Percentiles rank a stretch among this genome's conserved stretches.
phyloP scores from a whole-genome alignment of 768 basidiomycete species.

The Daedaleopsis sinensis region DNA sequence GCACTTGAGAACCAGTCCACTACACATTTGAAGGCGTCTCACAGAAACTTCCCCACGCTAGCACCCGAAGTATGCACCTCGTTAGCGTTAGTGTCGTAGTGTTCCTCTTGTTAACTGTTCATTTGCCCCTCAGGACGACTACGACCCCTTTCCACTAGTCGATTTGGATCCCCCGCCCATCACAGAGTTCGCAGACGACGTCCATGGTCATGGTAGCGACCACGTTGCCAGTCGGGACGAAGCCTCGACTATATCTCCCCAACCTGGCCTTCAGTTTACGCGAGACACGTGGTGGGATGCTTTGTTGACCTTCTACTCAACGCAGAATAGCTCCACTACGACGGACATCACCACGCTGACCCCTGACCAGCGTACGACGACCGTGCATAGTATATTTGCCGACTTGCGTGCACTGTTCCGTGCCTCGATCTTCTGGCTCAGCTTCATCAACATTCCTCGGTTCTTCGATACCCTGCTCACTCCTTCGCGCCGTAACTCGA shows the following conservation, averaged over 20 bases:
- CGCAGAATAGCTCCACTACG: slow-evolving; percentile 1
- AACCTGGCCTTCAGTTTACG: slow-evolving; percentile 65
- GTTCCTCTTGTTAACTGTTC: not conserved
- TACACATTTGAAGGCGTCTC: slow-evolving; percentile 27
- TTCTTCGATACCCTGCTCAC: slow-evolving; percentile 65
- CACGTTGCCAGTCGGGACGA: not conserved
- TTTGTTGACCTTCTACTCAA: slow-evolving; percentile 54
- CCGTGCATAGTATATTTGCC: slow-evolving; percentile 45
- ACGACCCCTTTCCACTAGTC: slow-evolving; percentile 14
- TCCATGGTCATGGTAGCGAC: too few relatives aligned
- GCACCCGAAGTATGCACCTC: slow-evolving; percentile 40
- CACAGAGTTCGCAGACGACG: not conserved
- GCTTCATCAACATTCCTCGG: slow-evolving; percentile 69
- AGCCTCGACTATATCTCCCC: slow-evolving; percentile 27
- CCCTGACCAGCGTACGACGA: slow-evolving; percentile 44
- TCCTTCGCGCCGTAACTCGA: slow-evolving; percentile 47
- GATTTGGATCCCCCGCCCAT: slow-evolving; percentile 1
- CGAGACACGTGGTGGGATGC: slow-evolving; percentile 85
- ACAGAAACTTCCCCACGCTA: slow-evolving; percentile 63
- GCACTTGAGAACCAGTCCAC: slow-evolving; percentile 75
- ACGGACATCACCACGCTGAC: not conserved
- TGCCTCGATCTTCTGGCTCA: slow-evolving; percentile 70
- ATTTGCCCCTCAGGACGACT: not conserved
- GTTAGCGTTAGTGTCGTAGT: slow-evolving; percentile 44
- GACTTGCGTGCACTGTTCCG: slow-evolving; percentile 69